These are phyloP conservation scores for Corymbia citriodora DNA, from an alignment of 441 rosid species.

Conservation along the genomic window DNA sequence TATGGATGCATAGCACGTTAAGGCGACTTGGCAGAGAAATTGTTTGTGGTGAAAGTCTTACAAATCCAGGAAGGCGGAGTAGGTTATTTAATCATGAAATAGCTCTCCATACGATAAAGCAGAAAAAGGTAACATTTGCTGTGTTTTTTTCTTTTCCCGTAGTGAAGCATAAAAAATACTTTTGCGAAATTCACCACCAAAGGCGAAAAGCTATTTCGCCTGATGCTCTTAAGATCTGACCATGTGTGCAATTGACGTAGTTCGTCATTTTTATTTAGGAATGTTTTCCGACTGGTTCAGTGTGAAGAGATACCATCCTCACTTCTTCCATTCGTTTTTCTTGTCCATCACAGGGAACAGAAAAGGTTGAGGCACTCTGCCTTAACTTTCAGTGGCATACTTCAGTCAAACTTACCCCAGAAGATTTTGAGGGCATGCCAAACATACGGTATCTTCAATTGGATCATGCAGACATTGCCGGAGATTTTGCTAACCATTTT, in stretches of 20 bases:
- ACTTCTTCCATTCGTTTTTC: background rate
- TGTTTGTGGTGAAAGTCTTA: background rate
- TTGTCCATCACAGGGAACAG: background rate
- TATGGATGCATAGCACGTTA: background rate
- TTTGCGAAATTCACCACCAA: accelerated
- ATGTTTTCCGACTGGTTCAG: accelerated
- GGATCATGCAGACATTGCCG: background rate
- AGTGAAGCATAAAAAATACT: accelerated
- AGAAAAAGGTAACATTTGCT: background rate
- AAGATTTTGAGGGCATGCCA: background rate
- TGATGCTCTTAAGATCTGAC: accelerated
- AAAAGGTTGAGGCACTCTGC: background rate
- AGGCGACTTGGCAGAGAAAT: background rate
- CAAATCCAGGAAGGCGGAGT: background rate
- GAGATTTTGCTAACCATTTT: accelerated
- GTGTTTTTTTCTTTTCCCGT: accelerated
- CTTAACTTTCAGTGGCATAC: background rate
- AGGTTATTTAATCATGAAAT: background rate
- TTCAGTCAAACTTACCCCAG: background rate
- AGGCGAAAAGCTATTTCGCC: background rate
- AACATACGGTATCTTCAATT: background rate
- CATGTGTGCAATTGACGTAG: too few species aligned
- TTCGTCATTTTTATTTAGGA: background rate
- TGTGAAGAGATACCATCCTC: background rate
- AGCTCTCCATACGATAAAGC: background rate